Evolutionary conservation across 1,284 basidiomycete genomes (phyloP), one percentile per base, ranked within the genome.

Genomic region (Puccinia triticina): DNA sequence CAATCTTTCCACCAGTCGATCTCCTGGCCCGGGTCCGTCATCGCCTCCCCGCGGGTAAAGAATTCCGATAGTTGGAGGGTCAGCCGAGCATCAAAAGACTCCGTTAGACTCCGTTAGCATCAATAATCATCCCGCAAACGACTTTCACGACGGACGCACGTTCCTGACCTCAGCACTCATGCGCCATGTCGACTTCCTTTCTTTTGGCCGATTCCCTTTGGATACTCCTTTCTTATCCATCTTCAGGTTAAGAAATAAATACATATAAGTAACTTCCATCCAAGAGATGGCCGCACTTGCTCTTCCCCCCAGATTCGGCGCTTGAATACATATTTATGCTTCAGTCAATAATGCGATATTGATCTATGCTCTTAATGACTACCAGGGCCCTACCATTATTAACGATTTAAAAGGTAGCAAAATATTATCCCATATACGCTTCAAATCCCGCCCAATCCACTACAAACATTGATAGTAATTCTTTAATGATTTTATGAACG

Each of bases 161-260:
- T 48, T 69, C n/a, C 66, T 69, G 43, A 37, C 40, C 66, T 69
- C 37, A 69, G 43, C 23, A 40, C 43, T 46, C 66, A 69, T 69
- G 37, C 43, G 26, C 66, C 66, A 46, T 69, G 66, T 21, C 66
- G 43, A 26, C 43, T 69, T 69, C 66, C 66, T 48, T 48, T 48
- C 43, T 48, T 46, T 69, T 69, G 40, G 11, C 26, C 29, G 18
- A 5, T 10, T 48, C 11, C 43, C 66, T 46, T 69, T 48, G 14
- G 43, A 48, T 69, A 8, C 66, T 69, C 66, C 66, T 46, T 69
- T 69, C 26, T 69, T 69, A 69, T 69, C n/a, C 43, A 69, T 46
- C n/a, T 48, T 1, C 43, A 48, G 40, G 23, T 26, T 48, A n/a
- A 21, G 43, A 69, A 29, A 26, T 69, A 14, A 48, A 48, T 69